Base-by-base conservation (phyloP, 2,329 filamentous ascomycete genomes). In the Fusarium pseudoanthophilum region DNA sequence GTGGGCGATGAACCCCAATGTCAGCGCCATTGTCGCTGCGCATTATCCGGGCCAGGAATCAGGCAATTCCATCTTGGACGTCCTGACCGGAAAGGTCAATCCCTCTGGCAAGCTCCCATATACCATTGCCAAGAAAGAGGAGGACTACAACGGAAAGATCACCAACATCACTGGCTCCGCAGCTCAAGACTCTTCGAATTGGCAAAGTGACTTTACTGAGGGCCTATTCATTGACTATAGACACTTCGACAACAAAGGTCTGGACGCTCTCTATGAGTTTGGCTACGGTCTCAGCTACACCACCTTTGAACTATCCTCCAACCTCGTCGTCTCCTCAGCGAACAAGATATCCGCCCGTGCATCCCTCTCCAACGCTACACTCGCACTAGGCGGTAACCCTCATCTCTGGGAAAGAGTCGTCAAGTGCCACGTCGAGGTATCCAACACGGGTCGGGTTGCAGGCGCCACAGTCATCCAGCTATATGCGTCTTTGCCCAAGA, bases 281-380 rank as follows among this genome's bases (percentile, higher is more conserved):
- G 93, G 93, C 13, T 90, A 93, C 75, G 93, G 93, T 4, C 84
- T 95, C 4, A 92, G 90, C n/a, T 93, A 93, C 82, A 93, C 92
- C 4, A 90, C 86, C 37, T 94, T 93, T 18, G 48, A 11, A 1
- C 14, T 60, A 7, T 42, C 48, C 20, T 55, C 58, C 7, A 11
- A 20, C 13, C 46, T 60, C 18, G 13, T 20, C 18, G 21, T 52
- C 16, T 52, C 57, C 8, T 21, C 45, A 11, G 10, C 21, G 2
- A 34, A 60, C 24, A 34, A 32, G 15, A n/a, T 60, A 5, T 18
- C 57, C 6, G 34, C 45, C 20, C 57, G 57, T 2, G 13, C 28
- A 24, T 7, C 36, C 1, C 2, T 18, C 20, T 60, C 57, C 11
- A 52, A 60, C 13, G 14, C 21, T 11, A 52, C 57, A 2, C 14